Percentiles rank a stretch among this genome's conserved stretches.
These are phyloP conservation scores for Apiotrichum laibachii DNA, from an alignment of 1,284 basidiomycete genomes.

Conservation along the genomic window DNA sequence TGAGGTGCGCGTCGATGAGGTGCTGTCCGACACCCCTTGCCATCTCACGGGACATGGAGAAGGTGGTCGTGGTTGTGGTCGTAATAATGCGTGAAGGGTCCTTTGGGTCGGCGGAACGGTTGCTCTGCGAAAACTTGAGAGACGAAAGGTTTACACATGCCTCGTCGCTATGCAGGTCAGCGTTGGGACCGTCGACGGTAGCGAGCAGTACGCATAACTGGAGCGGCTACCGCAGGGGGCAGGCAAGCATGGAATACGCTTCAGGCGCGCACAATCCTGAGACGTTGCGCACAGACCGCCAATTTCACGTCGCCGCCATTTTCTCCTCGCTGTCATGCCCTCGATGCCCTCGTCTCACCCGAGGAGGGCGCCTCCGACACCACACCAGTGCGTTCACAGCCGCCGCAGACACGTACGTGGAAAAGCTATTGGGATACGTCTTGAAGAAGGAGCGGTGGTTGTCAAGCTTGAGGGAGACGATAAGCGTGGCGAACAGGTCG, in stretches of 20 bases:
- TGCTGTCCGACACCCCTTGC: slow-evolving; percentile 99
- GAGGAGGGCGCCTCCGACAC: too few relatives aligned
- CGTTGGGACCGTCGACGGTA: neutral
- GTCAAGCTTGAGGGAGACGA: slow-evolving; percentile 86
- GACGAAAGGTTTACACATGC: slow-evolving; percentile 90
- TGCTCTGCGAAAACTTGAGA: slow-evolving; percentile 98
- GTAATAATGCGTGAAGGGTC: slow-evolving; percentile 96
- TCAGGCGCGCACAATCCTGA: too few relatives aligned
- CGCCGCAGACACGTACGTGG: slow-evolving; percentile 65
- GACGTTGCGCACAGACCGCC: too few relatives aligned
- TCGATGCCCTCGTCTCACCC: neutral
- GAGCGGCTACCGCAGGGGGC: too few relatives aligned
- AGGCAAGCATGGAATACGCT: too few relatives aligned
- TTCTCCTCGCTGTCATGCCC: neutral
- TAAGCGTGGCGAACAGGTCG: slow-evolving; percentile 93
- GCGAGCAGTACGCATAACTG: too few relatives aligned
- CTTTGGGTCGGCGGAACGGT: slow-evolving; percentile 94
- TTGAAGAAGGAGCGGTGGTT: slow-evolving; percentile 95
- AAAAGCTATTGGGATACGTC: slow-evolving; percentile 89
- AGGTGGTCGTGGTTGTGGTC: slow-evolving; percentile 98
- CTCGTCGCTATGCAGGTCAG: slow-evolving; percentile 68
- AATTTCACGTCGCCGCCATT: too few relatives aligned
- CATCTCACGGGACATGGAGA: slow-evolving; percentile 99
- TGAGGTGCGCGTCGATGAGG: slow-evolving; percentile 96
- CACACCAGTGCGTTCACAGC: too few relatives aligned